Conservation (phyloP, 2,329 filamentous ascomycete species). For the Paecilomyces dactylethromorphus region DNA sequence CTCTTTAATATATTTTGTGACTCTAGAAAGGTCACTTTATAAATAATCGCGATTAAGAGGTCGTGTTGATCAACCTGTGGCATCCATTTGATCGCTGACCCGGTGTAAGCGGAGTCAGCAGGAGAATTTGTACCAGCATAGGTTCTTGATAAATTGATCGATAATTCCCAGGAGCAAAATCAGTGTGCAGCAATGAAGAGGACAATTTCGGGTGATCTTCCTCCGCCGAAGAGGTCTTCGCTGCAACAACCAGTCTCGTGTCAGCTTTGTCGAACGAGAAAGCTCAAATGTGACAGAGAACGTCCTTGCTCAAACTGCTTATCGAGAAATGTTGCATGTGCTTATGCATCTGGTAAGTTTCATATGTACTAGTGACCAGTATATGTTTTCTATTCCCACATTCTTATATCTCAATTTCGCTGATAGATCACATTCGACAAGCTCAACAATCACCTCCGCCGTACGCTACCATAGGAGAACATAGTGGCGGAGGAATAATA, state of each 20-base stretch:
- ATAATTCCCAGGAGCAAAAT: not conserved
- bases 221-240: not conserved
- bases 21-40: too few species aligned
- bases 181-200: not conserved
- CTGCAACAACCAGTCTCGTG: not conserved
- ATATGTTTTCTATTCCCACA: too few species aligned
- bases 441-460: not conserved
- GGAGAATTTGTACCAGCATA: not conserved
- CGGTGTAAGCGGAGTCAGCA: not conserved
- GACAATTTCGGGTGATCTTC: not conserved
- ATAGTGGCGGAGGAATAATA: not conserved
- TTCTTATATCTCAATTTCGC: not conserved
- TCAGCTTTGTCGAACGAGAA: not conserved
- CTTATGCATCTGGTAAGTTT: not conserved
- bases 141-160: not conserved
- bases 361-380: too few species aligned
- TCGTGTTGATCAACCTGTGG: too few species aligned
- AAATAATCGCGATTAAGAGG: too few species aligned
- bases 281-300: not conserved
- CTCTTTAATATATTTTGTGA: too few species aligned
- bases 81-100: not conserved
- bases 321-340: not conserved
- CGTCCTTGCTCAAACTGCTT: not conserved
- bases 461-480: not conserved
- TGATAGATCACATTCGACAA: not conserved